Conservation (phyloP, 768 basidiomycete genomes). For the Lactarius deliciosus region DNA sequence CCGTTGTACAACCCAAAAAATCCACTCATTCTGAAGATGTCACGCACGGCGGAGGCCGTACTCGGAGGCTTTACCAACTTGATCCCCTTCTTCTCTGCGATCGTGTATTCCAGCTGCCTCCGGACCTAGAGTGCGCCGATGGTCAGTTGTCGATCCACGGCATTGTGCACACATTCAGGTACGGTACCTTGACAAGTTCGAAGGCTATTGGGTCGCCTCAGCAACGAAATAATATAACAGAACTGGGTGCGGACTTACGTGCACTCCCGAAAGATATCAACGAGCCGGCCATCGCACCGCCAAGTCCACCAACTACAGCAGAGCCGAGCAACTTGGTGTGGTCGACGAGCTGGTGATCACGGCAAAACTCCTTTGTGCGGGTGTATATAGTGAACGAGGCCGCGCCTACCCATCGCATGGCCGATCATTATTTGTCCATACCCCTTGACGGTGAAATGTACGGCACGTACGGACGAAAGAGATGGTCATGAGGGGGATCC, state of each 20-base stretch:
- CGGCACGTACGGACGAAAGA: constrained; percentile 85
- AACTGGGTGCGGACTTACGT: constrained; percentile 53
- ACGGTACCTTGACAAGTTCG: constrained; percentile 93
- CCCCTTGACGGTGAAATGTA: constrained; percentile 10
- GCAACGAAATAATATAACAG: constrained; percentile 2
- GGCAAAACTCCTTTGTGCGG: constrained; percentile 73
- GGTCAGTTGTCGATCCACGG: background rate
- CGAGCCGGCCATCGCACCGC: constrained; percentile 83
- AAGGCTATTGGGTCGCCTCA: constrained; percentile 55
- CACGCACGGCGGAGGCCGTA: constrained; percentile 73
- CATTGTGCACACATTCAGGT: constrained; percentile 17
- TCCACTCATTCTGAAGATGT: constrained; percentile 69
- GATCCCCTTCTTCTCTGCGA: constrained; percentile 76
- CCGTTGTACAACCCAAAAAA: constrained; percentile 75
- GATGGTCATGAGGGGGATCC: constrained; percentile 93
- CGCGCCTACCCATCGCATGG: constrained; percentile 53
- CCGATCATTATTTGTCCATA: constrained; percentile 18
- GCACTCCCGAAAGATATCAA: constrained; percentile 87
- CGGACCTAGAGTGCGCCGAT: constrained; percentile 56
- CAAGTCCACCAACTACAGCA: constrained; percentile 73
- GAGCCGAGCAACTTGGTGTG: constrained; percentile 64
- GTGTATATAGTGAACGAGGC: constrained; percentile 92
- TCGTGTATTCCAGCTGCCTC: constrained; percentile 88
- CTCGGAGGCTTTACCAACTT: constrained; percentile 73
- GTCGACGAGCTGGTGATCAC: constrained; percentile 55